Conservation (phyloP, 2,329 filamentous ascomycete genomes). For the Curvularia verruculosa region DNA sequence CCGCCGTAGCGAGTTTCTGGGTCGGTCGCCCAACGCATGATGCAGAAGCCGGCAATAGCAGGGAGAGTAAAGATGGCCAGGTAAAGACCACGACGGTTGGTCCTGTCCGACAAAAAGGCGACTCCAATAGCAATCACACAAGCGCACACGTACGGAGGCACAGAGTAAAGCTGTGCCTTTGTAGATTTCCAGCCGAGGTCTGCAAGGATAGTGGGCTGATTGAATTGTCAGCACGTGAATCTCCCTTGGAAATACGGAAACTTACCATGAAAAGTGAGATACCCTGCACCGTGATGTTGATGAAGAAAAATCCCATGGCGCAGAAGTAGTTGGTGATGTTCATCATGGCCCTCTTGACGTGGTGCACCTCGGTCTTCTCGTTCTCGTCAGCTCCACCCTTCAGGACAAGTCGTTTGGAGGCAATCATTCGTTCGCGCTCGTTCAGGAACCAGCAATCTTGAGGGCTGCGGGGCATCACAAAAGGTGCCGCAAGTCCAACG, state of each 20-base stretch:
- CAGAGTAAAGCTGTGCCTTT: constrained; percentile 48
- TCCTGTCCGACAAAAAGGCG: constrained; percentile 48
- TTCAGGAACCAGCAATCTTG: constrained; percentile 58
- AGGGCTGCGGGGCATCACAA: constrained; percentile 60
- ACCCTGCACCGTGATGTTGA: constrained; percentile 64
- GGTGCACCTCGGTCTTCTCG: constrained; percentile 56
- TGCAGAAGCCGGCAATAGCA: constrained; percentile 59
- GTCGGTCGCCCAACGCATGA: constrained; percentile 62
- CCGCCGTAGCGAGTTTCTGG: constrained; percentile 62
- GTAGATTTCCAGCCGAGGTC: constrained; percentile 49
- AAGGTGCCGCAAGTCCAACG: constrained; percentile 56
- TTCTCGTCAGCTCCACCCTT: constrained; percentile 56
- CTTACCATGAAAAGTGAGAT: constrained; percentile 50
- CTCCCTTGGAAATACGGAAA: background rate
- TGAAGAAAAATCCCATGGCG: constrained; percentile 63
- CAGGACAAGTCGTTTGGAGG: constrained; percentile 57
- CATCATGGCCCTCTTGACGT: constrained; percentile 59
- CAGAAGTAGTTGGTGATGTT: constrained; percentile 67
- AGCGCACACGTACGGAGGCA: constrained; percentile 49
- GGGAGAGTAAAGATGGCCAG: constrained; percentile 48
- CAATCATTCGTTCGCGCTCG: constrained; percentile 61
- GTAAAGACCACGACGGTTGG: constrained; percentile 47
- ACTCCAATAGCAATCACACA: constrained; percentile 45
- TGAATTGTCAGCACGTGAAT: constrained; percentile 1
- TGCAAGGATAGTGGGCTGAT: constrained; percentile 46